Evolutionary conservation across 2,329 filamentous ascomycete species (phyloP).

Genomic region (Scopulariopsis brevicaulis): DNA sequence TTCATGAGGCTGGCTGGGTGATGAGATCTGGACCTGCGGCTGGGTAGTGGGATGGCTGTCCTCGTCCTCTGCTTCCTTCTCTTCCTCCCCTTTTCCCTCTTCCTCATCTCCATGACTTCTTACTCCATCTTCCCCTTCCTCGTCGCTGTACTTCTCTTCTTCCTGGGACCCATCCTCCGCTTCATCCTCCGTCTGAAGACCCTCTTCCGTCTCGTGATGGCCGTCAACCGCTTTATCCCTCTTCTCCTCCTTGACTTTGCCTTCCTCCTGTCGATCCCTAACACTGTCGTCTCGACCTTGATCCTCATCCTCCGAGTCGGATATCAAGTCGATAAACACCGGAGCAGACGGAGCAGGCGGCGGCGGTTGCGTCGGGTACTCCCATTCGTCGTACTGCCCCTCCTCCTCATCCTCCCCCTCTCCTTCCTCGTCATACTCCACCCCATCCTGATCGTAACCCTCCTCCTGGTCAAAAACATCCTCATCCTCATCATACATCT

Average conservation of each 20-base stretch:
- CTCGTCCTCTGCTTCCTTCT: slow-evolving; percentile 3
- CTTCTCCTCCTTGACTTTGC: slow-evolving; percentile 2
- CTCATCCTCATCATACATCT: slow-evolving; percentile 15
- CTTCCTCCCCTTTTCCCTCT: slow-evolving; percentile 3
- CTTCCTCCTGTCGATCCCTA: not conserved
- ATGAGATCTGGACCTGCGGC: not conserved
- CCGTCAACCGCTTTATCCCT: not conserved
- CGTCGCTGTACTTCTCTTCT: slow-evolving; percentile 5
- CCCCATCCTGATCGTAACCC: slow-evolving; percentile 2
- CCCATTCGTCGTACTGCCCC: slow-evolving; percentile 2
- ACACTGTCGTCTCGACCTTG: slow-evolving; percentile 2
- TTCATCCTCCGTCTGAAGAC: not conserved
- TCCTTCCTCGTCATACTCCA: slow-evolving; percentile 5
- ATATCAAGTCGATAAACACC: slow-evolving; percentile 34
- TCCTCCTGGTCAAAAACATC: not conserved
- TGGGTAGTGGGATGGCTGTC: not conserved
- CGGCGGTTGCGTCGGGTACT: not conserved
- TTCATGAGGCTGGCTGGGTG: not conserved
- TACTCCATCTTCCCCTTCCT: slow-evolving; percentile 10
- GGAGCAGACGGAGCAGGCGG: slow-evolving; percentile 17
- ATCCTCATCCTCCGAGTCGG: slow-evolving; percentile 29
- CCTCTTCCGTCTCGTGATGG: not conserved
- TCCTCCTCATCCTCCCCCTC: slow-evolving; percentile 2
- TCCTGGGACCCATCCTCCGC: not conserved
- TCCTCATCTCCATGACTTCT: not conserved